These are phyloP conservation scores for Chamaecrista fasciculata DNA, from an alignment of 306 rosid species.

Conservation along the genomic window DNA sequence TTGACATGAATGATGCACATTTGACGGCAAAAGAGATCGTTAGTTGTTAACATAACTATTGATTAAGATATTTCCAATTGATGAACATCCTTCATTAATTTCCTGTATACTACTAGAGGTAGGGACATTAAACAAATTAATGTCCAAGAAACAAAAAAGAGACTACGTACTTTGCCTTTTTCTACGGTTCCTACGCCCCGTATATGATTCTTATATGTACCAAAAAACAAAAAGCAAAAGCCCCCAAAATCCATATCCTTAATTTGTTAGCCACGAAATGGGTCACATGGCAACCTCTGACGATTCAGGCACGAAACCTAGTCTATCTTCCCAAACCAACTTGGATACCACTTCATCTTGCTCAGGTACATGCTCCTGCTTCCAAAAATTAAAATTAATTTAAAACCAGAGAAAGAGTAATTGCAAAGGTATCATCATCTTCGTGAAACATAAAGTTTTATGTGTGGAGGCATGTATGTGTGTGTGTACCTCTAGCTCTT, in stretches of 20 bases:
- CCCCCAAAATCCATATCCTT: slow-evolving; percentile 38
- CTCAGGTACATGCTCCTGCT: slow-evolving; percentile 88
- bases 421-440: not conserved
- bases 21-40: slow-evolving; percentile 15
- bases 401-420: not conserved
- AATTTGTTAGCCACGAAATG: slow-evolving; percentile 19
- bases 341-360: slow-evolving; percentile 81
- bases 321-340: slow-evolving; percentile 94
- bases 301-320: slow-evolving; percentile 59
- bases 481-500: slow-evolving; percentile 72
- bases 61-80: slow-evolving; percentile 23
- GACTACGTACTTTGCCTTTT: slow-evolving; percentile 29
- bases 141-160: slow-evolving; percentile 19
- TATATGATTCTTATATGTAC: slow-evolving; percentile 52
- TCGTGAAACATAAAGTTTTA: not conserved
- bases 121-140: slow-evolving; percentile 25
- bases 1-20: not conserved
- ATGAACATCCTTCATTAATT: slow-evolving; percentile 25
- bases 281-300: slow-evolving; percentile 76
- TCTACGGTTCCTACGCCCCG: slow-evolving; percentile 51
- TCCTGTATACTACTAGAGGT: slow-evolving; percentile 9
- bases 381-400: not conserved
- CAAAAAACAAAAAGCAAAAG: slow-evolving; percentile 34
- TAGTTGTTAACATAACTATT: slow-evolving; percentile 15
- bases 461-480: not conserved